Base-by-base conservation (phyloP, 352 stramenopile genomes). In the Pythium folliculosum region DNA sequence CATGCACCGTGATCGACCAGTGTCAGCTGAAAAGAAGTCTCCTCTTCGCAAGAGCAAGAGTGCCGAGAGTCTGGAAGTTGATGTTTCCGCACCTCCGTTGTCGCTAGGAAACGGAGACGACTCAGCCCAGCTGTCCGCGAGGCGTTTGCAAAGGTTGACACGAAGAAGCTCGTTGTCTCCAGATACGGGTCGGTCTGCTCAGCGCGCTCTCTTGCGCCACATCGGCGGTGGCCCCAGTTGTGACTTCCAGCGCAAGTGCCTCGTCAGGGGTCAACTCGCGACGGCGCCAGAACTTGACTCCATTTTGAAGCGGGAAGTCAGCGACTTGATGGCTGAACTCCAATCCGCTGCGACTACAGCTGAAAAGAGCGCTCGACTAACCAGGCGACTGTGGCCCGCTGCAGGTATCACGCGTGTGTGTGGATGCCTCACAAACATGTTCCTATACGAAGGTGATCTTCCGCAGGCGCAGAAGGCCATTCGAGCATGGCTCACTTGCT, bases 341-440 rank as follows among this genome's bases (percentile, higher is more conserved):
- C 68, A 84, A 9, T 75, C 86, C 21, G 80, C 85, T 13, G 86
- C 86, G 0, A 62, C 71, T 25, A 89, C 86, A 0, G 86, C 88
- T 4, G 84, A 89, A 30, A 86, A 86, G 63, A 90, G 81, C 0
- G 79, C 80, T 27, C 70, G 85, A 5, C 64, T 94, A 0, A 74
- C 85, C 3, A 72, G 75, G 57, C 70, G 81, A 50, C 63, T 96
- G 23, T 96, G 88, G 88, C 88, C 88, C 22, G 81, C 88, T 10
- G 80, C 86, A 16, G 82, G 81, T 0, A 92, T 96, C 43, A 96
- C 88, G n/a, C 67, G 88, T 47, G 80, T 92, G 14, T 92, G 83
- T 25, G 85, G 82, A 22, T 93, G 82, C 51, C 72, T 95, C 17
- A 80, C 80, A 3, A 96, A 86, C 65, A 69, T 92, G 61, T 90